Conservation (phyloP, 139 green algal species). For the Coelastrella sp. region DNA sequence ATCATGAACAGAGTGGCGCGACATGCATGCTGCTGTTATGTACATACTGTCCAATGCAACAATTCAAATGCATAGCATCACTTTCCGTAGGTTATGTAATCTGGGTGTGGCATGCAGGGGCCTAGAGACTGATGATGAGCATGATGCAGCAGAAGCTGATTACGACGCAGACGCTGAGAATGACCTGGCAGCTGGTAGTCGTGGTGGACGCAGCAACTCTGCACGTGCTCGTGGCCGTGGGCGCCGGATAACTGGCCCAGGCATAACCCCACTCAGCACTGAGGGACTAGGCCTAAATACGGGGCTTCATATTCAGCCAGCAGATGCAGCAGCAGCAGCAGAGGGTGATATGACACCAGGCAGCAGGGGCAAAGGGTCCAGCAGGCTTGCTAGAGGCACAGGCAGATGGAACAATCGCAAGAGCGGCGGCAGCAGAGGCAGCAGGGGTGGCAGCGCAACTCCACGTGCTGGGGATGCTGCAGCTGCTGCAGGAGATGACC, state of each 20-base stretch:
- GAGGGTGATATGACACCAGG: background rate
- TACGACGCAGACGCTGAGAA: conserved; percentile 18
- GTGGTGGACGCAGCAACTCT: conserved; percentile 20
- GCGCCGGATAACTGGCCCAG: background rate
- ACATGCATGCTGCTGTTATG: no score
- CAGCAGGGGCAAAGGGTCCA: background rate
- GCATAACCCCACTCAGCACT: background rate
- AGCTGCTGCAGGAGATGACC: background rate
- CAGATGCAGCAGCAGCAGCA: conserved; percentile 9
- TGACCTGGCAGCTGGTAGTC: background rate
- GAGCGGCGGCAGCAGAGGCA: conserved; percentile 10
- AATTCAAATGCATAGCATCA: no score
- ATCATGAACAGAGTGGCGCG: no score
- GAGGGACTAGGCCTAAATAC: background rate
- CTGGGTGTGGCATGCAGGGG: background rate
- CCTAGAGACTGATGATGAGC: background rate
- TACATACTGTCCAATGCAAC: no score
- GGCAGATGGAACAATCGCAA: background rate
- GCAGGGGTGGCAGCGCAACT: background rate
- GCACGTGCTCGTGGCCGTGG: background rate
- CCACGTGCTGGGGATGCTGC: background rate
- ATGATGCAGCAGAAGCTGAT: conserved; percentile 4
- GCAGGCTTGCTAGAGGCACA: background rate
- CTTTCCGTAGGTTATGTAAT: no score
- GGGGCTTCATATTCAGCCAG: background rate